Base-by-base conservation (phyloP, 352 stramenopile species). In the Pythium brachiatum region DNA sequence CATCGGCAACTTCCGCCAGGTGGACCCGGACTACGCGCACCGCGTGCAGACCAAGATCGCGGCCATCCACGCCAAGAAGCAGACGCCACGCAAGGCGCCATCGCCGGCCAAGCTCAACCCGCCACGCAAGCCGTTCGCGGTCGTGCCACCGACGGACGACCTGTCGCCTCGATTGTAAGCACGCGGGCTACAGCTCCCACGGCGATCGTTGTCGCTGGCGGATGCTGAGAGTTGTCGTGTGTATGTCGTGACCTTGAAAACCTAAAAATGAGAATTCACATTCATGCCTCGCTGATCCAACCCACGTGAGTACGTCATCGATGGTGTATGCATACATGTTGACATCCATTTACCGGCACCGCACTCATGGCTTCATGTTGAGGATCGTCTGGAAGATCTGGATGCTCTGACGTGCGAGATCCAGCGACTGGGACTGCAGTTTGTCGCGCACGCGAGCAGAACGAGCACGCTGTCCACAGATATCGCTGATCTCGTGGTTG, bases 1-100 rank as follows among this genome's bases (percentile, higher is more conserved):
- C 76, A 84, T 97, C 58, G 81, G 79, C 55, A 97, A 97, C 74
- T 97, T 97, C 52, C 69, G 68, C 13, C 70, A 92, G 44, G 90
- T 89, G 7, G 90, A 97, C 66, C 66, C 83, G 12, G 75, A 95
- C 59, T 97, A 97, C 69, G 91, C 86, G 16, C 68, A 76, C 21
- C 76, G 86, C 41, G 86, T 97, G 47, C 68, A 83, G 34, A 69
- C 88, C 57, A 96, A 96, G 76, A 67, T 96, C 15, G 60, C 64
- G 6, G 70, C 70, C 7, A 55, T 88, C 34, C 52, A 64, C 5
- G 23, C 57, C 26, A 61, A 74, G 41, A 72, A 74, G 41, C 53
- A 23, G 15, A 43, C 48, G 23, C 25, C 60, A 2, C 63, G 64
- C 53, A 27, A 53, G 53, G 41, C 60, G 5, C 53, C 65, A 11